Evolutionary conservation across 2,329 filamentous ascomycete species (phyloP).

Genomic region (Phialophora chinensis): DNA sequence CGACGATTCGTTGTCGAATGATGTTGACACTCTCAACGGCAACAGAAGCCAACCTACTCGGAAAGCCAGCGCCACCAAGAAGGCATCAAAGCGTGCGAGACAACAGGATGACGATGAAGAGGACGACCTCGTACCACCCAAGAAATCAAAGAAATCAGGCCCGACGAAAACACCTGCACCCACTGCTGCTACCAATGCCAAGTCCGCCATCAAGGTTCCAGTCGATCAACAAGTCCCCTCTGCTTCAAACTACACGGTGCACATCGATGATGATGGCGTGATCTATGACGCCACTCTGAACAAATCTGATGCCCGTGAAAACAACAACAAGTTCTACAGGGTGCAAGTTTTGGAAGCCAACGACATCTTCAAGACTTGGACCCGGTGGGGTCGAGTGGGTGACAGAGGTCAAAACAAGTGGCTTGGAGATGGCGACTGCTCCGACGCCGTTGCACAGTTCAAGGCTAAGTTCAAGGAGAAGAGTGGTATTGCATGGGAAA

Average conservation of each 20-base stretch:
- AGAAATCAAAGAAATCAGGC: conserved; percentile 20
- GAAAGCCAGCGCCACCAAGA: conserved; percentile 8
- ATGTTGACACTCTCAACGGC: conserved; percentile 2
- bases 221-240: conserved; percentile 55
- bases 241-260: conserved; percentile 58
- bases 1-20: neutral
- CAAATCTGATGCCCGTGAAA: conserved; percentile 69
- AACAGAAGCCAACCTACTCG: neutral
- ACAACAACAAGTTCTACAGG: conserved; percentile 63
- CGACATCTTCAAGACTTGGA: conserved; percentile 64
- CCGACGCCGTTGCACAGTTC: conserved; percentile 53
- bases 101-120: conserved; percentile 26
- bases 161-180: conserved; percentile 27
- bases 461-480: conserved; percentile 66
- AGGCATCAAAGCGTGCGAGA: conserved; percentile 25
- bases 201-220: conserved; percentile 56
- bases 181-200: conserved; percentile 25
- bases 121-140: conserved; percentile 11
- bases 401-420: conserved; percentile 55
- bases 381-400: conserved; percentile 79
- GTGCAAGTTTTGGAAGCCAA: conserved; percentile 60
- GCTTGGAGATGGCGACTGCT: conserved; percentile 48
- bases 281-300: conserved; percentile 83
- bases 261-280: conserved; percentile 68
- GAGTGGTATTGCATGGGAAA: conserved; percentile 58